Base-by-base conservation (phyloP, 495 filamentous ascomycete species). In the Penicillium chermesinum region DNA sequence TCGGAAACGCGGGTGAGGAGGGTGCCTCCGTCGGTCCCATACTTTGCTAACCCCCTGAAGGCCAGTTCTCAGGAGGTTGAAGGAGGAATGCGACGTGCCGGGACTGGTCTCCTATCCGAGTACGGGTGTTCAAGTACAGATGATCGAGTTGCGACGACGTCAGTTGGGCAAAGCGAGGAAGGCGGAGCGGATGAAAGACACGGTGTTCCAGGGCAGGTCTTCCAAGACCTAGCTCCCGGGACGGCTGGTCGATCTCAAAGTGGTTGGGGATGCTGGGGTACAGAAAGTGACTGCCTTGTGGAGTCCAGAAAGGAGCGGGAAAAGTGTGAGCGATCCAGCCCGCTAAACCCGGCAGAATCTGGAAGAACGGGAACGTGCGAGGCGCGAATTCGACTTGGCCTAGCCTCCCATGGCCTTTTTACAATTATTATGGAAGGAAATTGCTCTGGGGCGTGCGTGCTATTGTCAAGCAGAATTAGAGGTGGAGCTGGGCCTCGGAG, bases 11-110 rank as follows among this genome's bases (percentile, higher is more conserved):
- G 50, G 72, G 69, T 32, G 70, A 73, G 43, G 69, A 70, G 14
- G 62, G 51, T 16, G 54, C 55, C 58, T 71, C 67, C 35, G 56
- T 46, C 32, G 67, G 59, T 66, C 67, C 65, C 72, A 75, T 75
- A 48, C 58, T 72, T 65, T 41, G 12, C 25, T 37, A 27, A 21
- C 22, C 19, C 22, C 32, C 17, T 20, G 25, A 30, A 10, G 5
- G 15, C 16, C 9, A 20, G 0, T 13, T n/a, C 18, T 2, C 35
- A 3, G 27, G 37, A 49, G 21, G 22, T 32, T 7, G 18, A 22
- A 47, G 36, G 41, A 44, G 43, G 33, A 49, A 37, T 46, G 21
- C 49, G 48, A 50, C 57, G 41, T 17, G 27, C 36, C 47, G 49
- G 38, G 35, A 45, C 52, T 48, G 19, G n/a, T n/a, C n/a, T n/a